Base-by-base conservation (phyloP, 345 rosid species). In the Rhodomyrtus tomentosa region DNA sequence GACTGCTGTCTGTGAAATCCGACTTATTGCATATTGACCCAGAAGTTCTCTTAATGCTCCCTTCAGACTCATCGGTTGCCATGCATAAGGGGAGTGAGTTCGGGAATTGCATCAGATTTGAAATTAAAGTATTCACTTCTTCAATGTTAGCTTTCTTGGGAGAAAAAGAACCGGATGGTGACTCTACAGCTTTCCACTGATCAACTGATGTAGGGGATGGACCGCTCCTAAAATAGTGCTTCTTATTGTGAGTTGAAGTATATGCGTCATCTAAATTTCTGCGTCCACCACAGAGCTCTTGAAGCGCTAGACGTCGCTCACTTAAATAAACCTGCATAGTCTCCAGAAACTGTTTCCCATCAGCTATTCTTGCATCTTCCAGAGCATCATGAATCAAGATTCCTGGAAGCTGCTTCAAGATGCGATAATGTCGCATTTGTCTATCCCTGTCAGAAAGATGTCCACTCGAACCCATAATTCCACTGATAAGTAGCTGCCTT, bases 401-500 rank as follows among this genome's bases (percentile, higher is more conserved):
- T 83, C 92, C 98, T 72, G 99, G 98, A 20, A 98, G 92, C 87
- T 92, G 96, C 91, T 95, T 96, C 90, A 98, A 89, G 87, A 98
- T 84, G 73, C 89, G 91, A 87, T 93, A 91, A 84, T 98, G 99
- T 62, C 99, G 91, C 91, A 85, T 94, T 88, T 90, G 92, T 82
- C 93, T 94, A 84, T 89, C 92, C 83, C 83, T 72, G 72, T 96
- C 94, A 84, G 83, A 88, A 48, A 83, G 83, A 73, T 93, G 88
- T 82, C 90, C 89, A 83, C 88, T 89, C 82, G 79, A 56, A 90
- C 96, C 98, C 87, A 93, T 89, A 85, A 93, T 92, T 84, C 99
- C 99, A 89, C 99, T 93, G 88, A 94, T 91, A 84, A 98, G 89
- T 81, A 98, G 93, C 91, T 96, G 99, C 86, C 99, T 92, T 83